Evolutionary conservation across 164 flowering plant species (phyloP), one percentile per base, ranked within the genome.

Genomic region (Amborella trichopoda): DNA sequence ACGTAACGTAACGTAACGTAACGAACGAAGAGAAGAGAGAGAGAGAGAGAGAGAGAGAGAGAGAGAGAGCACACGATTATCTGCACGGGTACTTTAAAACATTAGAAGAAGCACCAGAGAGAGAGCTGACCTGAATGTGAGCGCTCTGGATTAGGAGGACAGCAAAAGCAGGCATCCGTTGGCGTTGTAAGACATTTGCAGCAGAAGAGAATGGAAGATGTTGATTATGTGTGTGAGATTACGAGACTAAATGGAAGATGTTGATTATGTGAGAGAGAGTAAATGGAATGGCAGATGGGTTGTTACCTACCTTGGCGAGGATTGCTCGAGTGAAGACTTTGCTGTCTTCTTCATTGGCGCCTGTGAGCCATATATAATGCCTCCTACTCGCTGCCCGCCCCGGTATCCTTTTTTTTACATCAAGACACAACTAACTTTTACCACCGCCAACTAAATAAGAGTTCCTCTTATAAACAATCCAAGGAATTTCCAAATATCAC

Each of bases 261-360:
- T 19, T 11, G 9, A 17, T 14, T 12, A 6, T 27, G 19, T 19
- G 8, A 39, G 32, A 25, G 18, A 8, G 14, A 14, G n/a, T n/a
- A 9, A 14, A 52, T 20, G 11, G 20, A 18, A 13, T 10, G 17
- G 2, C 39, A 8, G 23, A 8, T 8, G 16, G 1, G 6, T n/a
- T n/a, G n/a, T n/a, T n/a, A n/a, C n/a, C 11, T 56, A 86, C 98
- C 93, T 91, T 83, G 45, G 98, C 98, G 26, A 91, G 86, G 56
- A 91, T 91, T 23, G 98, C 94, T 59, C 98, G 70, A 8, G 93
- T 68, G 48, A 91, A 91, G 17, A 71, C 58, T 64, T 78, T 87
- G 80, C 98, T 81, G 38, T 81, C 93, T 2, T 67, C 85, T 38
- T 86, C 94, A 46, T 75, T 77, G 34, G 94, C 93, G 8, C 85